Evolutionary conservation across 2,329 filamentous ascomycete species (phyloP).

Genomic region (Colletotrichum sp.): DNA sequence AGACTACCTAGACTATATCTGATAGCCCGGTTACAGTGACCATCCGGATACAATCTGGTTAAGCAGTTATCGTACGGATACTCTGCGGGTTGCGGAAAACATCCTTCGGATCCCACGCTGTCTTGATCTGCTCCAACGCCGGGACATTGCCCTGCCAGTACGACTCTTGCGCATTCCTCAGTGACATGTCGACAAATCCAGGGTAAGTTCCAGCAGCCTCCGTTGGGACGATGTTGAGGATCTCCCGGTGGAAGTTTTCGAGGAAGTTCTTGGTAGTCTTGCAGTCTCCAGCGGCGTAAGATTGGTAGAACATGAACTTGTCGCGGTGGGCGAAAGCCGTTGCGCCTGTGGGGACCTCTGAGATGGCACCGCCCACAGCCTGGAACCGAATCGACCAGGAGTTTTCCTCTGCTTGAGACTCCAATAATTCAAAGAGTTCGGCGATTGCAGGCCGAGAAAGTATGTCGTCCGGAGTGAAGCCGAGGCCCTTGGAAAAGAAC

Average conservation of each 20-base stretch:
- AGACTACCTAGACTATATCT: neutral
- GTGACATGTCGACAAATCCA: conserved; percentile 63
- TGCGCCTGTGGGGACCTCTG: conserved; percentile 52
- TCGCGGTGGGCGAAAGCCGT: conserved; percentile 63
- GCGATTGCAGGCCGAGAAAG: conserved; percentile 46
- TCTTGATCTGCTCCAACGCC: conserved; percentile 53
- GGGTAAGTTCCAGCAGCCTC: conserved; percentile 55
- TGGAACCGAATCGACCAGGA: conserved; percentile 63
- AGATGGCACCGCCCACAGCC: conserved; percentile 56
- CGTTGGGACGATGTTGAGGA: neutral
- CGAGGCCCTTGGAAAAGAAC: conserved; percentile 57
- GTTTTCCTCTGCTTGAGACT: conserved; percentile 43
- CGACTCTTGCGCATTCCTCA: conserved; percentile 46
- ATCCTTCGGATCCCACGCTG: conserved; percentile 54
- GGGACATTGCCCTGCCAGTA: conserved; percentile 62
- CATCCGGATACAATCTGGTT: rapidly evolving
- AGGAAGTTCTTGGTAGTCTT: conserved; percentile 29
- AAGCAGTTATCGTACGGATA: conserved; percentile 27
- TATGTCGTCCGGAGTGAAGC: conserved; percentile 46
- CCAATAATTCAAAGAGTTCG: conserved; percentile 53
- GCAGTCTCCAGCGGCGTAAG: conserved; percentile 51
- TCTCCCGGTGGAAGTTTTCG: neutral
- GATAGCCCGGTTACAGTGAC: neutral
- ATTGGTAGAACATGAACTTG: conserved; percentile 61
- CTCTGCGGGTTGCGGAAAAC: conserved; percentile 66